phyloP scores from a whole-genome alignment of 2,329 filamentous ascomycete genomes.

The Xylaria sp. region DNA sequence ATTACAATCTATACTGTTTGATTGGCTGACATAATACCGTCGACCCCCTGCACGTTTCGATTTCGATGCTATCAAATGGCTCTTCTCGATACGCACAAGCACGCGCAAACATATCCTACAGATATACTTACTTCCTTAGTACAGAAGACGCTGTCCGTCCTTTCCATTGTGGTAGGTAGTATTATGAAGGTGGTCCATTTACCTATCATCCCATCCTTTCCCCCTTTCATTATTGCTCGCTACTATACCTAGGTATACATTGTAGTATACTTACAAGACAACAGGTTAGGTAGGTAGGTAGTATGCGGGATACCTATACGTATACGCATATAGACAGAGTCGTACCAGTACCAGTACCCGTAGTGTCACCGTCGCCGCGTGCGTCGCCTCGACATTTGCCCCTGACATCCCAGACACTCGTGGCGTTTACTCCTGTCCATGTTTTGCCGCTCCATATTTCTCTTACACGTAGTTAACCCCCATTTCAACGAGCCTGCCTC shows the following conservation, averaged over 20 bases:
- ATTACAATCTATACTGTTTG: neutral
- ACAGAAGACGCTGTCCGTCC: neutral
- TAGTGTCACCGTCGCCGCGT: neutral
- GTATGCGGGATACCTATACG: too few relatives aligned
- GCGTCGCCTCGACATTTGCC: constrained; percentile 1
- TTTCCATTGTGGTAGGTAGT: neutral
- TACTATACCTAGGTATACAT: too few relatives aligned
- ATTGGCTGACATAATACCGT: constrained; percentile 16
- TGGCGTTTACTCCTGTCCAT: constrained; percentile 27
- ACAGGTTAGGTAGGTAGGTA: too few relatives aligned
- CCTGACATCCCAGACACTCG: constrained; percentile 22
- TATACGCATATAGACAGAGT: too few relatives aligned
- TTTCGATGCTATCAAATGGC: neutral
- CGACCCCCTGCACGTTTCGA: neutral
- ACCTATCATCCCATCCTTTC: too few relatives aligned
- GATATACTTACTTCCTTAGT: neutral
- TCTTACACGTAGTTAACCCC: constrained; percentile 31
- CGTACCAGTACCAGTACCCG: too few relatives aligned
- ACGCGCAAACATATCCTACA: neutral
- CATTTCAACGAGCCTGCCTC: constrained; percentile 8
- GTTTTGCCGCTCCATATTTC: constrained; percentile 31
- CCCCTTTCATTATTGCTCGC: too few relatives aligned
- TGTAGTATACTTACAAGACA: too few relatives aligned
- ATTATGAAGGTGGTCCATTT: too few relatives aligned
- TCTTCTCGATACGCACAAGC: neutral